A percentile compares a stretch with the other conserved stretches of the same genome.
Evolutionary conservation across 2,329 filamentous ascomycete species (phyloP).

Genomic region (Talaromyces sp.): DNA sequence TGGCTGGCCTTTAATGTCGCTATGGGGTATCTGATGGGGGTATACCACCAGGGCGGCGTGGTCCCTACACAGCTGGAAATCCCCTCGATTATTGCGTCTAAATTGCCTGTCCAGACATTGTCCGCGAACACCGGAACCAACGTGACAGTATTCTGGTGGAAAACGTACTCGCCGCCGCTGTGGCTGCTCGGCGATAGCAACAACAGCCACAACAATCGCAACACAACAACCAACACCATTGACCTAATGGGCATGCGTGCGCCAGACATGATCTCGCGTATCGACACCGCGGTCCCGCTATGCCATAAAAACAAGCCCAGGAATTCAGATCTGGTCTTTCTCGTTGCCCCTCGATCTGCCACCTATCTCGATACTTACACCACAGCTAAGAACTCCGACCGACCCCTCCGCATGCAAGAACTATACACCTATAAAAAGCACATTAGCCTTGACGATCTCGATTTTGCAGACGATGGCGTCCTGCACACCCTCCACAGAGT

Average conservation of each 20-base stretch:
- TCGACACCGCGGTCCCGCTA: slow-evolving; percentile 29
- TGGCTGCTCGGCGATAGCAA: slow-evolving; percentile 44
- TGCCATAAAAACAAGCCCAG: slow-evolving; percentile 19
- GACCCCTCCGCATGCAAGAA: slow-evolving; percentile 33
- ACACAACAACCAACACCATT: slow-evolving; percentile 24
- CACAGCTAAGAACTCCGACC: slow-evolving; percentile 12
- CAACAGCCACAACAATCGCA: slow-evolving; percentile 24
- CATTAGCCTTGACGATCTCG: slow-evolving; percentile 49
- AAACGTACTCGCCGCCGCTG: slow-evolving; percentile 49
- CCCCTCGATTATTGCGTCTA: slow-evolving; percentile 30
- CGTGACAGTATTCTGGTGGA: slow-evolving; percentile 49
- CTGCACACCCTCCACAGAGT: slow-evolving; percentile 41
- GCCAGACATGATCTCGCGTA: slow-evolving; percentile 32
- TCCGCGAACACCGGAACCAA: slow-evolving; percentile 3
- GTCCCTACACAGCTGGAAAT: slow-evolving; percentile 46
- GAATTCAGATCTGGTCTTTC: slow-evolving; percentile 27
- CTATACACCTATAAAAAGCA: slow-evolving; percentile 43
- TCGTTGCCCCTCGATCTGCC: slow-evolving; percentile 44
- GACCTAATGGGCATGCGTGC: slow-evolving; percentile 47
- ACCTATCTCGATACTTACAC: slow-evolving; percentile 37
- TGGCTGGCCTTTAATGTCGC: slow-evolving; percentile 48
- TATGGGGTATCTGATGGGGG: slow-evolving; percentile 47
- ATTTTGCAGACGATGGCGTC: slow-evolving; percentile 46
- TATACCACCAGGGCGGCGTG: slow-evolving; percentile 51
- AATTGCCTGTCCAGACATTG: slow-evolving; percentile 13